These are phyloP conservation scores for Casuarina cunninghamiana DNA, from an alignment of 306 rosid genomes.

Conservation along the genomic window DNA sequence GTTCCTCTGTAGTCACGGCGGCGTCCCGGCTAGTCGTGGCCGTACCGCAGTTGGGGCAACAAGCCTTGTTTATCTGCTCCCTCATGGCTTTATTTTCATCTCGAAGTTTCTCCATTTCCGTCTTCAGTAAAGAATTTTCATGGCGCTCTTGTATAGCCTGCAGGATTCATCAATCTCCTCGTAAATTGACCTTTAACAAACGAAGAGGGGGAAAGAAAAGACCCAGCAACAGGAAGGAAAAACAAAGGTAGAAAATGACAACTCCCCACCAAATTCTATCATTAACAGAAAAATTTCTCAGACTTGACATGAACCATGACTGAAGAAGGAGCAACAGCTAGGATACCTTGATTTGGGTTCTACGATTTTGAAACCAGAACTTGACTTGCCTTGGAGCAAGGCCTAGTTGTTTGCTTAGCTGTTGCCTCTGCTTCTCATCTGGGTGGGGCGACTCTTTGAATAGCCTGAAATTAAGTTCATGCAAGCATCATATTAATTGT, in stretches of 20 bases:
- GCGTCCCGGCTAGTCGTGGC: constrained; percentile 56
- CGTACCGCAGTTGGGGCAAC: constrained; percentile 91
- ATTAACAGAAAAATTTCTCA: no score
- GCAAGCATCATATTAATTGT: background rate
- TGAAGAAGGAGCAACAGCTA: background rate
- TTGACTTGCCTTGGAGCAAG: constrained; percentile 96
- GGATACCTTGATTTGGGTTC: constrained; percentile 92
- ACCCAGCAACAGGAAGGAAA: background rate
- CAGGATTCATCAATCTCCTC: background rate
- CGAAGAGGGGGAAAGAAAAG: background rate
- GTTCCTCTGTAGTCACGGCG: constrained; percentile 70
- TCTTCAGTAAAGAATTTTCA: constrained; percentile 78
- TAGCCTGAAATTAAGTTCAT: constrained; percentile 48
- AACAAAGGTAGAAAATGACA: background rate
- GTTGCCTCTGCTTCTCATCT: constrained; percentile 97
- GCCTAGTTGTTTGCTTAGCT: constrained; percentile 87
- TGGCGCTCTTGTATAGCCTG: constrained; percentile 99
- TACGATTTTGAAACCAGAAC: constrained; percentile 99
- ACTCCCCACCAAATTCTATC: background rate
- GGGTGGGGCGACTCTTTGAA: constrained; percentile 98
- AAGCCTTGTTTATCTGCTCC: constrained; percentile 65
- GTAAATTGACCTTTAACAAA: background rate
- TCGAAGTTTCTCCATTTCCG: constrained; percentile 80
- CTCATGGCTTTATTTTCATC: constrained; percentile 77
- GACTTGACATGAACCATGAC: background rate